Evolutionary conservation across 2,329 filamentous ascomycete species (phyloP), one percentile per base, ranked within the genome.

Genomic region (Claviceps cyperi): DNA sequence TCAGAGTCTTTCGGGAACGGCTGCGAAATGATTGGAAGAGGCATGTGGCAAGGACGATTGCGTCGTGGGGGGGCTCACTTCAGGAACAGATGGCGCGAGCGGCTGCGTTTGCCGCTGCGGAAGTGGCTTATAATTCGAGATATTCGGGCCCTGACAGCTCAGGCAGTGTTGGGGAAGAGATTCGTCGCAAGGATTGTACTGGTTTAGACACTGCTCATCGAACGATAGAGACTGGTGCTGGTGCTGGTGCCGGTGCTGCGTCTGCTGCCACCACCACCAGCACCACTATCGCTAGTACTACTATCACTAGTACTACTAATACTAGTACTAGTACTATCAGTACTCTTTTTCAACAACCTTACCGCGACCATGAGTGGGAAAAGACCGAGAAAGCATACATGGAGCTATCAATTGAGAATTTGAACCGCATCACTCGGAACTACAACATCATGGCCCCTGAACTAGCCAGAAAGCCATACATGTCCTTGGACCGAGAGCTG

Each of bases 401-500:
- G 62, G 78, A 76, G 39, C 75, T 92, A 5, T 79, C 86, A 5
- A 77, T 98, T 55, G 75, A 77, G 45, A 80, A 86, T 51, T 78
- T 97, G 50, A 97, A 97, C 66, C 66, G 69, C 32, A 73, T 94
- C 46, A 84, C 88, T 7, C 79, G 92, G 24, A 86, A 86, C 14
- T 98, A 98, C 71, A 97, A 97, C 59, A 77, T 97, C 3, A 91
- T 94, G 81, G 91, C 92, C 0, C 92, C 92, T 0, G 83, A 88
- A 50, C 74, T 95, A 1, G 90, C 91, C 2, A 94, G 92, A 67
- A 95, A 95, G 65, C 87, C 91, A 0, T 97, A 97, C 65, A 89
- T 88, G 61, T 82, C 75, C 2, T 77, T 97, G 7, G 79, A 89
- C 43, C 80, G 91, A 46, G 92, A 98, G 66, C 73, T 97, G 15